Evolutionary conservation across 2,329 filamentous ascomycete species (phyloP).

Genomic region (Blastomyces parvus): DNA sequence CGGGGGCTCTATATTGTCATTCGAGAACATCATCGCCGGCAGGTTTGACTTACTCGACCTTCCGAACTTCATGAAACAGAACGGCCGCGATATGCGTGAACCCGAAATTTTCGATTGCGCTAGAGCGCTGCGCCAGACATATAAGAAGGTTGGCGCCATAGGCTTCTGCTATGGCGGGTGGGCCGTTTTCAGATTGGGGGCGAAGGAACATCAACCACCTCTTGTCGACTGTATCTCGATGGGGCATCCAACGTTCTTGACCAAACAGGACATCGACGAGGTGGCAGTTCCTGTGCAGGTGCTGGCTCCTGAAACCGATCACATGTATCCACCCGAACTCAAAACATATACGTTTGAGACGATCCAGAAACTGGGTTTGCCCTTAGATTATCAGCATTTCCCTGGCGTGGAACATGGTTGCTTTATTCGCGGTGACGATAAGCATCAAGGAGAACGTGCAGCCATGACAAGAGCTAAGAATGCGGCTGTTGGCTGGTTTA

Average conservation of each 20-base stretch:
- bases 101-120: constrained; percentile 31
- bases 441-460: constrained; percentile 32
- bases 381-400: constrained; percentile 45
- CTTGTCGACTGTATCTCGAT: constrained; percentile 40
- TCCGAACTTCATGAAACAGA: not conserved
- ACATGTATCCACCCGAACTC: constrained; percentile 36
- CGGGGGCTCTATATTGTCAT: not conserved
- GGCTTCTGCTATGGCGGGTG: constrained; percentile 47
- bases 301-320: constrained; percentile 43
- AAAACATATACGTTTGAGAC: constrained; percentile 37
- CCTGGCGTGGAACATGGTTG: constrained; percentile 42
- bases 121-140: constrained; percentile 23
- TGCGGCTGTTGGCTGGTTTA: constrained; percentile 40
- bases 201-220: constrained; percentile 27
- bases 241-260: constrained; percentile 40
- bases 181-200: constrained; percentile 41
- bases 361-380: constrained; percentile 31
- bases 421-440: constrained; percentile 36
- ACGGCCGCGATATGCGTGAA: constrained; percentile 29
- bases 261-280: constrained; percentile 38
- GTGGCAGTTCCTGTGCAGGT: constrained; percentile 44
- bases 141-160: constrained; percentile 34
- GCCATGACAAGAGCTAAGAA: constrained; percentile 43
- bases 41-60: not conserved
- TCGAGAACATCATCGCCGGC: not conserved